Percentiles rank a stretch among this genome's conserved stretches.
phyloP scores from a whole-genome alignment of 768 basidiomycete genomes.

The Austroboletus eburneus region DNA sequence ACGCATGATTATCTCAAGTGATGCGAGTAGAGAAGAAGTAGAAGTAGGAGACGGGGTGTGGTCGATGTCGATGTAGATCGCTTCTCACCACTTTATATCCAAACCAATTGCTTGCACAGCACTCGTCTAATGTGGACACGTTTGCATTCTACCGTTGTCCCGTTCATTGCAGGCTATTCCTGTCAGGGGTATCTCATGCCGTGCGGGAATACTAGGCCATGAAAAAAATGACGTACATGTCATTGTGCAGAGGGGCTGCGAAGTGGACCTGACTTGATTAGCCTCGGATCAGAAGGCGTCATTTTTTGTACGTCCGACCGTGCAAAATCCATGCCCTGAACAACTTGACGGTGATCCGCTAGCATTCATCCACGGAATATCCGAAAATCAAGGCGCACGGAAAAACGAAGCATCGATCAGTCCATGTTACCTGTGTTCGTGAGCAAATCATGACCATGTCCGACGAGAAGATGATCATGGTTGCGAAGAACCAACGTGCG shows the following conservation, averaged over 20 bases:
- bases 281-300: slow-evolving; percentile 3
- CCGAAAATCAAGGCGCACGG: neutral
- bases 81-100: slow-evolving; percentile 16
- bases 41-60: neutral
- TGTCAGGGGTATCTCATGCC: neutral
- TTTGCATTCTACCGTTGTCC: neutral
- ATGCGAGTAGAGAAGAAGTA: neutral
- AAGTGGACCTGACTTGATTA: neutral
- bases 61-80: neutral
- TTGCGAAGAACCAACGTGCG: too few species aligned
- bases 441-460: too few species aligned
- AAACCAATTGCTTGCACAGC: neutral
- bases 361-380: neutral
- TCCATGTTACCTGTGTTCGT: too few species aligned
- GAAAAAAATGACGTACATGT: neutral
- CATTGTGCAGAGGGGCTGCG: neutral
- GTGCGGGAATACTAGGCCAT: slow-evolving; percentile 8
- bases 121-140: slow-evolving; percentile 1
- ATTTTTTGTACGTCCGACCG: neutral
- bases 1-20: slow-evolving; percentile 11
- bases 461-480: too few species aligned
- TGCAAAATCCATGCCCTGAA: neutral
- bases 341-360: neutral
- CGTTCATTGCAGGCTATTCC: neutral
- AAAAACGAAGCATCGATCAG: too few species aligned